Evolutionary conservation across 1,284 basidiomycete genomes (phyloP).

Genomic region (Ceratobasidium sp.): DNA sequence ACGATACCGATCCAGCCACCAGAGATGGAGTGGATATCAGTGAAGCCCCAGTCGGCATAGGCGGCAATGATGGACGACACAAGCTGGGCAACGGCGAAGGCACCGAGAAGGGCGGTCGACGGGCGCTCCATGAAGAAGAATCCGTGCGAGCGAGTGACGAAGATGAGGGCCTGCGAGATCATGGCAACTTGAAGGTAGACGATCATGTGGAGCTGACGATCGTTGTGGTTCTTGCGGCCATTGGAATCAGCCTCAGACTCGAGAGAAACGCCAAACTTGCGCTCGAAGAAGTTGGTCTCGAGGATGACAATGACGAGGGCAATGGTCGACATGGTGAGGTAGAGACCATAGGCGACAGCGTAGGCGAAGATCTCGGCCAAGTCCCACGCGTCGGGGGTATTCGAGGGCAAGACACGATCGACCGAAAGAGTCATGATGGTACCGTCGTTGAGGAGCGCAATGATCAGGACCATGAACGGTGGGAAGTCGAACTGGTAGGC

Average conservation of each 20-base stretch:
- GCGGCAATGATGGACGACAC: constrained; percentile 95
- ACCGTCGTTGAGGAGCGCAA: constrained; percentile 95
- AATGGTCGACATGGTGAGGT: constrained; percentile 88
- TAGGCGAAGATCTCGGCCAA: constrained; percentile 95
- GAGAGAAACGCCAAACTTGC: constrained; percentile 80
- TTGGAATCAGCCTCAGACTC: constrained; percentile 53
- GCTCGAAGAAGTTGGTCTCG: constrained; percentile 89
- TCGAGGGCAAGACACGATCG: constrained; percentile 93
- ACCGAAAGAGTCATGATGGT: constrained; percentile 99
- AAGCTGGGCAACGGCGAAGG: constrained; percentile 93
- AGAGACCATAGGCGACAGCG: constrained; percentile 93
- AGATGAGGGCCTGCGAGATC: constrained; percentile 97
- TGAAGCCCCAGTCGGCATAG: constrained; percentile 93
- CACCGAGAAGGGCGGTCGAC: constrained; percentile 84
- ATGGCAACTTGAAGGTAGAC: constrained; percentile 94
- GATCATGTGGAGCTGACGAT: constrained; percentile 78
- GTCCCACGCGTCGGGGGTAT: constrained; percentile 94
- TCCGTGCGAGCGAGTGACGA: constrained; percentile 93
- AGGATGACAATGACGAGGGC: constrained; percentile 85
- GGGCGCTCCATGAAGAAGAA: constrained; percentile 99
- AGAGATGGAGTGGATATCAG: constrained; percentile 74
- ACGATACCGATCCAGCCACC: constrained; percentile 97
- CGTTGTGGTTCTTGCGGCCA: constrained; percentile 67
- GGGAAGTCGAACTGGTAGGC: constrained; percentile 98
- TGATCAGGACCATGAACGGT: constrained; percentile 99